Base-by-base conservation (phyloP, 2,329 filamentous ascomycete species). In the Trichophaea hybrida region DNA sequence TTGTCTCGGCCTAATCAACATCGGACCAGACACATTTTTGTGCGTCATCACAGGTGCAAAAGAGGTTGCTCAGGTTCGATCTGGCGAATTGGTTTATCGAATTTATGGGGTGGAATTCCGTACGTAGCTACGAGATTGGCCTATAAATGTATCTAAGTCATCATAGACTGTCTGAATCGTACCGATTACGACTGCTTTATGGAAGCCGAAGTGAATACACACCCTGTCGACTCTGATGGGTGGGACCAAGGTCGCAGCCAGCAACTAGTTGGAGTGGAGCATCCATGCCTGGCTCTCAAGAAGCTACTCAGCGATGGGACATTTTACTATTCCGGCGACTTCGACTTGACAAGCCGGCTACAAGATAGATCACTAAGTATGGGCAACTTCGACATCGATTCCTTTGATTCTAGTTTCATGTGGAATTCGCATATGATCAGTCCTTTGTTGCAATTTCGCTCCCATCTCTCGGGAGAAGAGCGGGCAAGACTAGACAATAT, bases 401-500 rank as follows among this genome's bases (percentile, higher is more conserved):
- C 88, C 69, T 83, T 97, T 63, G 89, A 98, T 71, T 85, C 89
- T 69, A 85, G 86, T 1, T 96, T 95, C 70, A 74, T 98, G 15
- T 98, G 93, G 93, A 98, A 98, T 70, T 94, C 88, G 2, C 96
- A 94, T 73, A 96, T 98, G 89, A 95, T 98, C 68, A 84, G 86
- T 65, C 90, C 93, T 4, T 77, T 98, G 57, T 84, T 96, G 34
- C 81, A 89, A 71, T 97, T 98, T 71, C 83, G 93, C 48, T 89
- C 85, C 34, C 81, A 87, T 15, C 77, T 98, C 51, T 80, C 88
- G 62, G 79, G 81, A 5, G 78, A 80, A 57, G 88, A 96, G 67
- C 85, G 84, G 66, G 78, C 81, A 61, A 83, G 82, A 4, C 78
- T 98, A n/a, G 93, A 98, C 74, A 77, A 79, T 2, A 95, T 89